phyloP scores from a whole-genome alignment of 2,329 filamentous ascomycete genomes.

The Ascochyta viciae-villosae region DNA sequence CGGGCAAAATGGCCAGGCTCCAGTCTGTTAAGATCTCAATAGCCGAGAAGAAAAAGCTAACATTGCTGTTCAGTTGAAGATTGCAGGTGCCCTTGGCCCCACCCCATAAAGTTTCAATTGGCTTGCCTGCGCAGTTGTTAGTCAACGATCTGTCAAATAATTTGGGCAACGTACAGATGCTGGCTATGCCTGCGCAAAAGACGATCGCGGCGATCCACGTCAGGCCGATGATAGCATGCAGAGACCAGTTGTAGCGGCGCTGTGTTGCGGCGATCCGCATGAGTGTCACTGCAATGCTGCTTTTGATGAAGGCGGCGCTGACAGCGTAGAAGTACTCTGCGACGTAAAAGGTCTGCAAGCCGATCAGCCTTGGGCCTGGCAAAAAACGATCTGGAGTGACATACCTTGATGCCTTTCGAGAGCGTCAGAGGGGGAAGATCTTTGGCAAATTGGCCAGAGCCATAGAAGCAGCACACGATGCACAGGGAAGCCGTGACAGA shows the following conservation, averaged over 20 bases:
- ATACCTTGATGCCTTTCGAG: conserved; percentile 25
- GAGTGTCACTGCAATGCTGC: conserved; percentile 30
- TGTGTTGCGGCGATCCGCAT: conserved; percentile 26
- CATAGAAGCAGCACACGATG: conserved; percentile 28
- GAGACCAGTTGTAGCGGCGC: conserved; percentile 15
- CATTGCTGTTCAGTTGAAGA: conserved; percentile 28
- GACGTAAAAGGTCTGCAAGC: conserved; percentile 24
- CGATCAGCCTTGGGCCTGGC: not conserved
- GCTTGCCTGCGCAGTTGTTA: conserved; percentile 19
- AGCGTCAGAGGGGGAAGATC: conserved; percentile 19
- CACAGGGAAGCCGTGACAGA: conserved; percentile 28
- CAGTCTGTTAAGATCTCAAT: conserved; percentile 31
- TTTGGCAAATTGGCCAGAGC: conserved; percentile 24
- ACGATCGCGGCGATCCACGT: conserved; percentile 24
- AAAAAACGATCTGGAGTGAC: not conserved
- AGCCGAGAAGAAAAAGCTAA: conserved; percentile 31
- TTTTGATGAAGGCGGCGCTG: conserved; percentile 29
- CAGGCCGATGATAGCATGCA: conserved; percentile 24
- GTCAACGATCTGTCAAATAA: not conserved
- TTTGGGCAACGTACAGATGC: conserved; percentile 21
- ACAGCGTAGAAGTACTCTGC: conserved; percentile 33
- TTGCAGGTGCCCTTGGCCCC: conserved; percentile 29
- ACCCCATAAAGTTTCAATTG: conserved; percentile 31
- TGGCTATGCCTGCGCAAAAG: conserved; percentile 29
- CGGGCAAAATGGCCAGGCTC: conserved; percentile 28